Evolutionary conservation across 1,284 basidiomycete species (phyloP).

Genomic region (Leccinum huronense): DNA sequence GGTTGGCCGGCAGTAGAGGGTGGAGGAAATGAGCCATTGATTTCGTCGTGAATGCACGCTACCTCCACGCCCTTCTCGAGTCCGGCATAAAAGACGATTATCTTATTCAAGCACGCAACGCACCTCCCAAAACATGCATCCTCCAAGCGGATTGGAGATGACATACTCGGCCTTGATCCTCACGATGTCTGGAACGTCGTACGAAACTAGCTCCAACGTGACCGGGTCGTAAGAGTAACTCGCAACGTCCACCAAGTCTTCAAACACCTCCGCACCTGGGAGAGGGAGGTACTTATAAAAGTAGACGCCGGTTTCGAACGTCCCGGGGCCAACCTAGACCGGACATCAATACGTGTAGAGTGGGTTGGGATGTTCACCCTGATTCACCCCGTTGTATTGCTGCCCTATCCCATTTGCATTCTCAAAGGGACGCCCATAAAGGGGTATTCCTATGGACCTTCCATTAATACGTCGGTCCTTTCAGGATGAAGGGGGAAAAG

Average conservation of each 20-base stretch:
- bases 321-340: conserved; percentile 67
- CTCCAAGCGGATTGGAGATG: conserved; percentile 59
- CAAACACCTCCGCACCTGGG: conserved; percentile 61
- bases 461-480: neutral
- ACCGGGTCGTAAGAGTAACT: conserved; percentile 75
- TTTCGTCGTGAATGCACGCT: conserved; percentile 41
- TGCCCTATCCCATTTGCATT: conserved; percentile 73
- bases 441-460: conserved; percentile 60
- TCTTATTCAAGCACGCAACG: conserved; percentile 6
- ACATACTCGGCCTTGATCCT: conserved; percentile 78
- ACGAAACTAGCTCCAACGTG: conserved; percentile 68
- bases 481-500: neutral
- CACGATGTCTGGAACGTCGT: conserved; percentile 78
- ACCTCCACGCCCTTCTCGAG: conserved; percentile 25
- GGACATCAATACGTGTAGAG: conserved; percentile 3
- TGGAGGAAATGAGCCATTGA: conserved; percentile 40
- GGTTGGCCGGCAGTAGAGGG: conserved; percentile 30
- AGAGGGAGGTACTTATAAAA: conserved; percentile 77
- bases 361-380: neutral
- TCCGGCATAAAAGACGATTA: conserved; percentile 44
- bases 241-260: conserved; percentile 71
- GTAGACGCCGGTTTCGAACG: conserved; percentile 42
- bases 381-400: conserved; percentile 65
- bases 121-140: conserved; percentile 82
- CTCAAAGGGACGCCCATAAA: conserved; percentile 85